Conservation (phyloP, 805 yeast genomes). For the Yarrowia alimentaria region DNA sequence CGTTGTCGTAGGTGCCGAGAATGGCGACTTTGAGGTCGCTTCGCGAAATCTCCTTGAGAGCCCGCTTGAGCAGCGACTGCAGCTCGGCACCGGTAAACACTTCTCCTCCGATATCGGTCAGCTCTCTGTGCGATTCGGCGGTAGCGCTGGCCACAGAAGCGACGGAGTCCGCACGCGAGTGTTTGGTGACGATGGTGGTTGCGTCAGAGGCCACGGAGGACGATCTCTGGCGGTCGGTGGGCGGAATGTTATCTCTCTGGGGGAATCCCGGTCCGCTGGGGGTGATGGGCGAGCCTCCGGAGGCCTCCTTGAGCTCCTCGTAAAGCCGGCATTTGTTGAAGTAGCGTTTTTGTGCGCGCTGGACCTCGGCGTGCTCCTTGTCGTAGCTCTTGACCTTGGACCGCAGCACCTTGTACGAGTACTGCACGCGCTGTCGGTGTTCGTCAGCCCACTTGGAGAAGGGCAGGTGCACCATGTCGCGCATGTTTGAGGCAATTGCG, state of each 20-base stretch:
- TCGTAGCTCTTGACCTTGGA: conserved; percentile 55
- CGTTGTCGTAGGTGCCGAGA: conserved; percentile 63
- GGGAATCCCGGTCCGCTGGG: too few species aligned
- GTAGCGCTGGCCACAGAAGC: too few species aligned
- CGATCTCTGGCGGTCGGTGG: conserved; percentile 14
- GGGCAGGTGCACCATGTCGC: conserved; percentile 61
- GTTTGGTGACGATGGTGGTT: conserved; percentile 3
- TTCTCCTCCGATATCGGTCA: conserved; percentile 36
- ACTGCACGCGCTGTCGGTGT: conserved; percentile 64
- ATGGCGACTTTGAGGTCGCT: conserved; percentile 60
- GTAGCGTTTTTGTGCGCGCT: conserved; percentile 60
- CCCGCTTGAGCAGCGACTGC: conserved; percentile 44
- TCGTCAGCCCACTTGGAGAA: conserved; percentile 73
- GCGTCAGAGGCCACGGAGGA: conserved; percentile 19
- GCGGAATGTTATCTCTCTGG: too few species aligned
- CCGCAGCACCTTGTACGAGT: conserved; percentile 54
- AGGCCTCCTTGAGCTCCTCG: conserved; percentile 49
- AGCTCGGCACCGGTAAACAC: conserved; percentile 43
- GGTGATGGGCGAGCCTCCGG: conserved; percentile 8
- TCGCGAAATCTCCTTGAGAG: conserved; percentile 53
- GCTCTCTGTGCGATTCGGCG: conserved; percentile 25
- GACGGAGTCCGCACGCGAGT: neutral
- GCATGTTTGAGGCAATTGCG: conserved; percentile 61
- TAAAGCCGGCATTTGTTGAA: conserved; percentile 73
- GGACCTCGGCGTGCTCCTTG: conserved; percentile 50